These are phyloP conservation scores for Cryptococcus wingfieldii DNA, from an alignment of 1,284 basidiomycete species.

Conservation along the genomic window DNA sequence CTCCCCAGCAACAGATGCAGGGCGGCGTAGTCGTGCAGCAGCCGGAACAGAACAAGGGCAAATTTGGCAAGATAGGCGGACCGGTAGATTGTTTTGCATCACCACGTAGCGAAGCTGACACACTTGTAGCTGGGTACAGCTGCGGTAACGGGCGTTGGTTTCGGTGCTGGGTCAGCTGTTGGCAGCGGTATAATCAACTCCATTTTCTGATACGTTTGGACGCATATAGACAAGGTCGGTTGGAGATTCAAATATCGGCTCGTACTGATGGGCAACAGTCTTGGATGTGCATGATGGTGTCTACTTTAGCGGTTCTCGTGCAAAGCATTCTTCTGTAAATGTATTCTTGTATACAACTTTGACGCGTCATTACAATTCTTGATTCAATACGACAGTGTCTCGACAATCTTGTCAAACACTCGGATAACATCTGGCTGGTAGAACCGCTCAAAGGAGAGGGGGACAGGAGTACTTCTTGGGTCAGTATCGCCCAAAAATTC, in stretches of 20 bases:
- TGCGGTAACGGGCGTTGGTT: conserved; percentile 34
- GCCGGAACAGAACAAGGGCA: conserved; percentile 25
- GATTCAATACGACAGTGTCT: conserved; percentile 68
- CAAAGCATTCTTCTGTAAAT: no score
- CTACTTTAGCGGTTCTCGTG: no score
- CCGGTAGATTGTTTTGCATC: conserved; percentile 24
- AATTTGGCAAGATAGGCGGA: conserved; percentile 38
- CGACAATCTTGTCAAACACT: conserved; percentile 74
- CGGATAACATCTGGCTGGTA: conserved; percentile 80
- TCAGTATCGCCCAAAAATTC: conserved; percentile 6
- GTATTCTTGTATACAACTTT: no score
- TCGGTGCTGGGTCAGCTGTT: conserved; percentile 29
- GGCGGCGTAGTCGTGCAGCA: conserved; percentile 20
- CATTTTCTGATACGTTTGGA: not conserved
- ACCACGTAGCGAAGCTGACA: not conserved
- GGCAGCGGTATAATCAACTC: conserved; percentile 11
- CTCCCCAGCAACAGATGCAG: conserved; percentile 20
- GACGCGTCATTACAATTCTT: no score
- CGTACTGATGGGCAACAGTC: not conserved
- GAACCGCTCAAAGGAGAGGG: conserved; percentile 83
- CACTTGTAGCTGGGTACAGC: conserved; percentile 27
- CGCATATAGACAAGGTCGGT: not conserved
- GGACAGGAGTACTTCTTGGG: conserved; percentile 64
- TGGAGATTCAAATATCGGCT: not conserved
- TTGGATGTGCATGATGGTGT: not conserved